Evolutionary conservation across 768 basidiomycete species (phyloP), one percentile per base, ranked within the genome.

Genomic region (Podaxis sp.): DNA sequence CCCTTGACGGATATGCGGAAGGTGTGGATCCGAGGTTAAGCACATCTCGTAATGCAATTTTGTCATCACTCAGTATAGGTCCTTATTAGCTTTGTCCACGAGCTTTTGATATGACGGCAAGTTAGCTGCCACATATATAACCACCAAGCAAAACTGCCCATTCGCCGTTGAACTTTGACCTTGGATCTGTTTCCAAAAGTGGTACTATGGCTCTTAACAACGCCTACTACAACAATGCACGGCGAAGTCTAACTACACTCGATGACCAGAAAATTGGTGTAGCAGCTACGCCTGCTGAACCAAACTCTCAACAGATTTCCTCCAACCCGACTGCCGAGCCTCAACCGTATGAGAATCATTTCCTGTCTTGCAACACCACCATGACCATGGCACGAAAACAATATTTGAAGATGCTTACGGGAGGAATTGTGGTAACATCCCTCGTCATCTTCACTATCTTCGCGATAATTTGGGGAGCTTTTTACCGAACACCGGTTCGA

Each of bases 381-480:
- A 23, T 60, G 18, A 36, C 32, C 5, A 32, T 11, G n/a, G 72
- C 72, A n/a, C 78, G 84, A 36, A 68, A 63, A 27, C 62, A 64
- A 13, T 87, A 84, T 73, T 61, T 85, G 56, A 80, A 76, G 64
- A 73, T 77, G 6, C 70, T 82, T 47, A n/a, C 74, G 5, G 64
- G 65, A 5, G 77, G 76, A 14, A 66, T 73, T 2, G 63, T 74
- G 11, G 56, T 78, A 27, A 67, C 82, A 16, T 66, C 74, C 13
- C 47, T 83, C 36, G 67, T 79, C 21, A 79, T 87, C 46, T 78
- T 83, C 62, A 71, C 69, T 0, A 72, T 86, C 21, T 70, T 87
- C 59, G 70, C 83, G 2, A 85, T 88, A 50, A 87, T 81, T 68
- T 88, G 85, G 84, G 76, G 75, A 4, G 66, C 83, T 10, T 69